Evolutionary conservation across 495 filamentous ascomycete genomes (phyloP).

Genomic region (Neurospora sp.): DNA sequence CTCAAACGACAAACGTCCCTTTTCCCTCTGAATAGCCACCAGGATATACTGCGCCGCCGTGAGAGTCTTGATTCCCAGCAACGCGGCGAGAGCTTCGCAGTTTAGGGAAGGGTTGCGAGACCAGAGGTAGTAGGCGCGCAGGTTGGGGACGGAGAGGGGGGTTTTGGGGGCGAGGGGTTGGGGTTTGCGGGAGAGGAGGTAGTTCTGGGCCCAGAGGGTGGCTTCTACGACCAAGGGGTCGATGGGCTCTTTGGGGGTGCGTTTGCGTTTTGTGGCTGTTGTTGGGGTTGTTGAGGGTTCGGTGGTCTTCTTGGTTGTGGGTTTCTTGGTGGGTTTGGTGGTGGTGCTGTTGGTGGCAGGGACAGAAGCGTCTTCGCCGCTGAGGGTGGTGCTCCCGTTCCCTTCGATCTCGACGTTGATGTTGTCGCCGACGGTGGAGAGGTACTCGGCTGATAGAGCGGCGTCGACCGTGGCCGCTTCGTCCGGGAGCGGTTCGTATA

Average conservation of each 20-base stretch:
- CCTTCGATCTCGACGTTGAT: constrained; percentile 10
- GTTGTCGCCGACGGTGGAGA: constrained; percentile 3
- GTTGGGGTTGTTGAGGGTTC: neutral
- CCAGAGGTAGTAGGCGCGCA: constrained; percentile 57
- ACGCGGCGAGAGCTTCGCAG: constrained; percentile 32
- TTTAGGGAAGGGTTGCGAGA: constrained; percentile 33
- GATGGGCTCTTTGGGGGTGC: constrained; percentile 4
- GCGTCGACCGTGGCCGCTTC: neutral
- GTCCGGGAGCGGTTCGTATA: constrained; percentile 10
- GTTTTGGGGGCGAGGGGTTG: neutral
- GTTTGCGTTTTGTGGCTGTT: neutral
- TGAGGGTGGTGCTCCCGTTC: neutral
- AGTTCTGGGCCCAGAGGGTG: constrained; percentile 22
- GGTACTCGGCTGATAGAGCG: constrained; percentile 10
- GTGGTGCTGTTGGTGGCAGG: neutral
- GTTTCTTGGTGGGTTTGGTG: constrained; percentile 2
- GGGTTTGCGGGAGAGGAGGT: constrained; percentile 5
- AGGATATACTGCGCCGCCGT: constrained; percentile 47
- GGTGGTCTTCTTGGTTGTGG: constrained; percentile 2
- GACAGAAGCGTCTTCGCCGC: neutral
- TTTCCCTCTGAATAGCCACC: constrained; percentile 27
- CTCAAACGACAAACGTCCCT: constrained; percentile 32
- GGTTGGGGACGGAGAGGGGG: constrained; percentile 14
- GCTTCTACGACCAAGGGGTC: constrained; percentile 27
- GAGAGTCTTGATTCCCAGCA: constrained; percentile 34